These are phyloP conservation scores for Craspedostauros australis DNA, from an alignment of 108 stramenopile genomes.

Conservation along the genomic window DNA sequence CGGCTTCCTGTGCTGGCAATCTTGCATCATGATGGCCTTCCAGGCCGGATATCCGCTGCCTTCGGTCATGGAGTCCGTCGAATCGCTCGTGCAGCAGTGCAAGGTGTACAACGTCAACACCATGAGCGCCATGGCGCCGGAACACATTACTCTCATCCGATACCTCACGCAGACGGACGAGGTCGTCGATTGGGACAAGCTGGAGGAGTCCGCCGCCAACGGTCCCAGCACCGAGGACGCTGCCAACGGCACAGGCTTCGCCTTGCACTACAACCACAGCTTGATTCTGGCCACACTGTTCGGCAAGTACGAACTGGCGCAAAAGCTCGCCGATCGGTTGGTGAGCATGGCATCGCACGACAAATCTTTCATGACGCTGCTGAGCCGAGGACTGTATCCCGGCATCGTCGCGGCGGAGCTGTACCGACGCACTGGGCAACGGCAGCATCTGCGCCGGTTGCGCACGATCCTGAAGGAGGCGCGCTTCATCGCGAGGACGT, in stretches of 20 bases:
- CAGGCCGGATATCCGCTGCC: too few relatives aligned
- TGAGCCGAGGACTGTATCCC: conserved; percentile 2
- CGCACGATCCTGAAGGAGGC: background rate
- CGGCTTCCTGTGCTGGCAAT: conserved; percentile 10
- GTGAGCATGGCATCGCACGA: too few relatives aligned
- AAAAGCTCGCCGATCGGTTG: too few relatives aligned
- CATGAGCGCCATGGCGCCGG: too few relatives aligned
- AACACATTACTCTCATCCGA: too few relatives aligned
- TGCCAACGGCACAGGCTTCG: background rate
- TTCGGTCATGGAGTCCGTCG: too few relatives aligned
- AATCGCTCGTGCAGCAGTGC: too few relatives aligned
- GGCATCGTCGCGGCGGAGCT: background rate
- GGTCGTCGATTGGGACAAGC: conserved; percentile 14
- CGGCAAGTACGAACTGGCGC: conserved; percentile 17
- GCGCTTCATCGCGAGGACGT: conserved; percentile 2
- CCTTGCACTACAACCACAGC: conserved; percentile 6
- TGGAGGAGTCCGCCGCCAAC: conserved; percentile 2
- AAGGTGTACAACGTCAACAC: too few relatives aligned
- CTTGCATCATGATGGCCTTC: too few relatives aligned
- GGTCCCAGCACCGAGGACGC: background rate
- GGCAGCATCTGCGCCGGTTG: background rate
- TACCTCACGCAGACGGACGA: too few relatives aligned
- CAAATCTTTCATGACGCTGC: too few relatives aligned
- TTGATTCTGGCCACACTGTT: conserved; percentile 16
- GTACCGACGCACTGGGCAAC: conserved; percentile 11